phyloP scores from a whole-genome alignment of 2,329 filamentous ascomycete genomes.

The Aureobasidium uvarum region DNA sequence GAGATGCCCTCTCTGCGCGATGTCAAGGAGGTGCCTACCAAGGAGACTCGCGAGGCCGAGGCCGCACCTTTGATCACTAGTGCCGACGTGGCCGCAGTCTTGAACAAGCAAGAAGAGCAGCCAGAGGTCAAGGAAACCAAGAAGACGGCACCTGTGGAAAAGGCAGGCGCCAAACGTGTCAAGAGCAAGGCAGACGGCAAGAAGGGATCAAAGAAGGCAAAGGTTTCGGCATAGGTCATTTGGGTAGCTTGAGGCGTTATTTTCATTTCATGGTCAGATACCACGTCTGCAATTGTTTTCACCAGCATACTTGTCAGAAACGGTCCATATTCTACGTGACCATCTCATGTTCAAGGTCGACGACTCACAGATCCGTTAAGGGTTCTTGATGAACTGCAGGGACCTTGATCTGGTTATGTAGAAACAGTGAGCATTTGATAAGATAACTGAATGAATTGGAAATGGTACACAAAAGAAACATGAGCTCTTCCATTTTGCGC shows the following conservation, averaged over 20 bases:
- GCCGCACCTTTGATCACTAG: conserved; percentile 36
- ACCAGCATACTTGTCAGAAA: not conserved
- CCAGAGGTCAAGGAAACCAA: conserved; percentile 36
- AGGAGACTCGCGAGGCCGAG: conserved; percentile 37
- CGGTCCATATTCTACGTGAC: not conserved
- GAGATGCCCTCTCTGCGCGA: conserved; percentile 69
- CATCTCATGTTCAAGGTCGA: not conserved
- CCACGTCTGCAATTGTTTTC: conserved; percentile 9
- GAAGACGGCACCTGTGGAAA: conserved; percentile 31
- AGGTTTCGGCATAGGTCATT: conserved; percentile 28
- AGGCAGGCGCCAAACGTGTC: conserved; percentile 35
- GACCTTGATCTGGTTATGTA: not conserved
- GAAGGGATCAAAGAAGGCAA: conserved; percentile 37
- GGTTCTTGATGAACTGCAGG: too few relatives aligned
- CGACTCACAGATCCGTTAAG: too few relatives aligned
- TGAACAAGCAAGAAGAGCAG: conserved; percentile 33
- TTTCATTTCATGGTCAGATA: conserved; percentile 20
- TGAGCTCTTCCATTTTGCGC: not conserved
- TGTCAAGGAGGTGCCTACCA: conserved; percentile 54
- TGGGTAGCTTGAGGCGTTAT: conserved; percentile 7
- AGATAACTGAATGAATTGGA: not conserved
- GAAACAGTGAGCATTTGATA: not conserved
- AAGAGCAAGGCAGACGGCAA: conserved; percentile 39
- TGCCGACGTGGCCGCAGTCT: conserved; percentile 38
- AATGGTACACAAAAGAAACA: not conserved